Evolutionary conservation across 2,329 filamentous ascomycete species (phyloP).

Genomic region (Thielaviopsis populi): DNA sequence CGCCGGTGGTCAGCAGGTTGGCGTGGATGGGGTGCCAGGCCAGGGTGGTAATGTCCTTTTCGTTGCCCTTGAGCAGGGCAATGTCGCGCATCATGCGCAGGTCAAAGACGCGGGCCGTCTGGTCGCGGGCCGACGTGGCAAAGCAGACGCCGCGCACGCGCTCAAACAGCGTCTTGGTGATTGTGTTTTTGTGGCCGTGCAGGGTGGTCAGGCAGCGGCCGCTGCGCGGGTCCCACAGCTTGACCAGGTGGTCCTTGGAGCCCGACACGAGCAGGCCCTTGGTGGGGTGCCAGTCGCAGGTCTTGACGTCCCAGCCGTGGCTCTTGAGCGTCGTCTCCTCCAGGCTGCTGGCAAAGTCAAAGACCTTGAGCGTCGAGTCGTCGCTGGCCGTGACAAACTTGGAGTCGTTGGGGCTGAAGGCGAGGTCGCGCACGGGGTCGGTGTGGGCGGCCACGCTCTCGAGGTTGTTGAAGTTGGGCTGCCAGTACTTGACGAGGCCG

Average conservation of each 20-base stretch:
- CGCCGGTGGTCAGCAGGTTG: constrained; percentile 77
- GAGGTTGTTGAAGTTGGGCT: constrained; percentile 97
- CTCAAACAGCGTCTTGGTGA: constrained; percentile 86
- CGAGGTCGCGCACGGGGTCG: constrained; percentile 78
- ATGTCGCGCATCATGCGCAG: constrained; percentile 98
- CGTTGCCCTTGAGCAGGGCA: constrained; percentile 79
- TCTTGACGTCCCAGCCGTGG: constrained; percentile 97
- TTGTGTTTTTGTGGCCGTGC: constrained; percentile 93
- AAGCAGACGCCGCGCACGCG: constrained; percentile 69
- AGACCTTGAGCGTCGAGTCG: constrained; percentile 85
- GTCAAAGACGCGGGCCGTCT: constrained; percentile 86
- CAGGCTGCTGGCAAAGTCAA: constrained; percentile 77
- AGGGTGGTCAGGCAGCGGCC: constrained; percentile 82
- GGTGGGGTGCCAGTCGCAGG: constrained; percentile 91
- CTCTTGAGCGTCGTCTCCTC: constrained; percentile 75
- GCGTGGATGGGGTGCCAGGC: constrained; percentile 89
- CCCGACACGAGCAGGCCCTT: constrained; percentile 91
- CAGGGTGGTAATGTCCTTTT: constrained; percentile 87
- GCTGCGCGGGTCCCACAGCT: constrained; percentile 94
- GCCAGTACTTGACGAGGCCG: constrained; percentile 95
- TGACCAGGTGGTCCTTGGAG: constrained; percentile 93
- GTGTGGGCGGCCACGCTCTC: constrained; percentile 84
- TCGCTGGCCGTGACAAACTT: constrained; percentile 96
- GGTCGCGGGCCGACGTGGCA: constrained; percentile 83
- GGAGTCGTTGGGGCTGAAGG: constrained; percentile 83